phyloP scores from a whole-genome alignment of 2,329 filamentous ascomycete species.

The Fusarium subglutinans region DNA sequence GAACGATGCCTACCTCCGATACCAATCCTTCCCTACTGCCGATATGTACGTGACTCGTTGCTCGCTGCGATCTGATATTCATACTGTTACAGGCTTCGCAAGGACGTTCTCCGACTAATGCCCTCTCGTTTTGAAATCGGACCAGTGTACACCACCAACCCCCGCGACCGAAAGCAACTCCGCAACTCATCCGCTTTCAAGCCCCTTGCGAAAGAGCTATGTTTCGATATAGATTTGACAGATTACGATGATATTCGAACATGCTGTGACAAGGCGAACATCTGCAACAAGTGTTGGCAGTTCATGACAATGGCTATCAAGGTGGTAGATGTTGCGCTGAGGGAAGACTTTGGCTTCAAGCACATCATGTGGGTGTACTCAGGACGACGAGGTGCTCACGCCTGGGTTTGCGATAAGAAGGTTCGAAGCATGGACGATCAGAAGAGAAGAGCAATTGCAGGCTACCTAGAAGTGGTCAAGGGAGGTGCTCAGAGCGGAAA shows the following conservation, averaged over 20 bases:
- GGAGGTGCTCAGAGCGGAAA: slow-evolving; percentile 88
- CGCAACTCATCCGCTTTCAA: slow-evolving; percentile 84
- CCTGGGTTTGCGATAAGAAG: slow-evolving; percentile 94
- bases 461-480: slow-evolving; percentile 89
- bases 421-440: slow-evolving; percentile 87
- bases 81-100: slow-evolving; percentile 71
- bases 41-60: slow-evolving; percentile 56
- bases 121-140: slow-evolving; percentile 98
- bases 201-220: slow-evolving; percentile 90
- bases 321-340: slow-evolving; percentile 84
- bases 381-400: slow-evolving; percentile 93
- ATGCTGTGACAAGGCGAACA: slow-evolving; percentile 92
- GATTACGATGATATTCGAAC: slow-evolving; percentile 98
- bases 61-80: neutral
- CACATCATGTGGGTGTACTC: slow-evolving; percentile 99
- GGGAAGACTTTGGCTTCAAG: slow-evolving; percentile 95
- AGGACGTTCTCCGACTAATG: slow-evolving; percentile 87
- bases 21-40: slow-evolving; percentile 73
- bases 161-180: slow-evolving; percentile 89
- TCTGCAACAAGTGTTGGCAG: slow-evolving; percentile 93
- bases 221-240: slow-evolving; percentile 99
- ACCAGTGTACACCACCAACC: slow-evolving; percentile 94
- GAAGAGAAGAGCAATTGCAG: slow-evolving; percentile 83
- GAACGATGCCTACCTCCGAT: slow-evolving; percentile 91
- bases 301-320: slow-evolving; percentile 99